phyloP scores from a whole-genome alignment of 2,329 filamentous ascomycete genomes.

The Hirsutella thompsonii region DNA sequence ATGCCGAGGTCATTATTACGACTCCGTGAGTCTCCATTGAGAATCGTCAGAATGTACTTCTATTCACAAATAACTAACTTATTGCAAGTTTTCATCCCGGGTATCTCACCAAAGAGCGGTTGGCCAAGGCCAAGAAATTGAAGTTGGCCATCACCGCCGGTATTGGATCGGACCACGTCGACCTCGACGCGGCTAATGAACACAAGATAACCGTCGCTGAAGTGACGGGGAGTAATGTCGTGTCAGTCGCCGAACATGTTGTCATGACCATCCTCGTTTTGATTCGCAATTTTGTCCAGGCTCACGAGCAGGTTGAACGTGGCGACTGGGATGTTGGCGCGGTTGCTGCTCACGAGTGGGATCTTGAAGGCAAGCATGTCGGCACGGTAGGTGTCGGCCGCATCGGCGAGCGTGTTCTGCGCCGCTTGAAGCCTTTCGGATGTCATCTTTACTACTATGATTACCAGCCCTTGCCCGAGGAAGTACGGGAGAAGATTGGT shows the following conservation, averaged over 20 bases:
- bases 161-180: conserved; percentile 97
- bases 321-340: conserved; percentile 95
- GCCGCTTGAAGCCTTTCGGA: conserved; percentile 92
- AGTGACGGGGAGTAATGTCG: conserved; percentile 96
- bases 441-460: conserved; percentile 99
- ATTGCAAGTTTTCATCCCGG: conserved; percentile 82
- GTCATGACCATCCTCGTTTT: conserved; percentile 96
- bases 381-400: conserved; percentile 95
- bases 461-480: conserved; percentile 83
- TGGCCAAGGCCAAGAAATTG: conserved; percentile 97
- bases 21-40: conserved; percentile 83
- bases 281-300: conserved; percentile 96
- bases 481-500: conserved; percentile 91
- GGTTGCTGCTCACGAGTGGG: conserved; percentile 96
- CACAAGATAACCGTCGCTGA: conserved; percentile 95
- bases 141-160: conserved; percentile 95
- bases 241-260: conserved; percentile 97
- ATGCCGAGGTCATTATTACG: conserved; percentile 97
- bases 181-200: conserved; percentile 92
- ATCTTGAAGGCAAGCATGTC: conserved; percentile 94
- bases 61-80: not conserved
- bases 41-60: too few species aligned
- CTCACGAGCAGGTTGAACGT: conserved; percentile 79
- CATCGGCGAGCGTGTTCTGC: conserved; percentile 95
- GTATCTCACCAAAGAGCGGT: conserved; percentile 91